A percentile compares a stretch with the other conserved stretches of the same genome.
phyloP scores from a whole-genome alignment of 306 rosid species.

The Sicyos edulis region DNA sequence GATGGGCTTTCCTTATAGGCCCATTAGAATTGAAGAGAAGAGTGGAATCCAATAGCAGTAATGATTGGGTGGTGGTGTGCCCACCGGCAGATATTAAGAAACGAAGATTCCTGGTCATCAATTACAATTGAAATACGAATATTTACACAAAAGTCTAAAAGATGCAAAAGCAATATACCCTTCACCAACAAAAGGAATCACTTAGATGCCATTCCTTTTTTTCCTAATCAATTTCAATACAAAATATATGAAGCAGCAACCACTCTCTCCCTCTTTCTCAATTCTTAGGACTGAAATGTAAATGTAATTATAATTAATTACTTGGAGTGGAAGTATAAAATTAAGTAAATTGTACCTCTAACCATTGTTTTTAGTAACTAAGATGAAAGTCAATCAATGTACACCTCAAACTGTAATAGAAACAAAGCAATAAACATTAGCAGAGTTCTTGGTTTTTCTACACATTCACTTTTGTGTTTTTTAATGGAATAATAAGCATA shows the following conservation, averaged over 20 bases:
- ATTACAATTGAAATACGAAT: not conserved
- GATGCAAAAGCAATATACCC: not conserved
- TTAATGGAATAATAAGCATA: too few relatives aligned
- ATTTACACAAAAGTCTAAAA: conserved; percentile 11
- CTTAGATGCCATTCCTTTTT: conserved; percentile 3
- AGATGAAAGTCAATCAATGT: too few relatives aligned
- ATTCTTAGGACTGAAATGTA: not conserved
- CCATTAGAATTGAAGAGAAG: not conserved
- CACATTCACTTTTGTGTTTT: too few relatives aligned
- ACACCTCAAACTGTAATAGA: too few relatives aligned
- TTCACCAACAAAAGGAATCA: conserved; percentile 1
- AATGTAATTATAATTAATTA: too few relatives aligned
- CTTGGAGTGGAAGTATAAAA: too few relatives aligned
- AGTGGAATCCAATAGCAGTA: too few relatives aligned
- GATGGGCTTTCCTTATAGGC: not conserved
- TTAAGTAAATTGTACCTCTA: too few relatives aligned
- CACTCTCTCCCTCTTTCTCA: not conserved
- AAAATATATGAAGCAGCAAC: not conserved
- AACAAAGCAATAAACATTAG: too few relatives aligned
- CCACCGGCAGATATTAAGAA: not conserved
- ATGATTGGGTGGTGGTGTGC: not conserved
- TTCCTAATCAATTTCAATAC: not conserved
- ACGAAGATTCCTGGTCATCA: conserved; percentile 13
- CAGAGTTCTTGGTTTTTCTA: too few relatives aligned
- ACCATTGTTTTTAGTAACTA: too few relatives aligned